These are phyloP conservation scores for Ruellia speciosa DNA, from an alignment of 305 asterid species.

Conservation along the genomic window DNA sequence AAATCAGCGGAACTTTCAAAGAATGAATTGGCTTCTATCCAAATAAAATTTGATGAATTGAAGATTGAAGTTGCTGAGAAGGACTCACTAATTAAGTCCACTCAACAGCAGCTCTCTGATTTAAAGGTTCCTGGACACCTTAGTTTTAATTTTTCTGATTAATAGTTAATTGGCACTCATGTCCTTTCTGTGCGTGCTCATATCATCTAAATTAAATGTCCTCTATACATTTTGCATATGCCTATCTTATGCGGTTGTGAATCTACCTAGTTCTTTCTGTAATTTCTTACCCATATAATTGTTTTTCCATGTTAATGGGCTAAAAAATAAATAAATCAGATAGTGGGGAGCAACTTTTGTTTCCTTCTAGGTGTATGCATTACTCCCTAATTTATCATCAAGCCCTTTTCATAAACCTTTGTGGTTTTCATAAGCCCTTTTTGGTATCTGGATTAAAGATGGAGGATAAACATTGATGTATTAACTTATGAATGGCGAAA, in stretches of 20 bases:
- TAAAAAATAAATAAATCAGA: background rate
- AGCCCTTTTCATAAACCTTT: background rate
- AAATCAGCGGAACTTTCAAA: slow-evolving; percentile 56
- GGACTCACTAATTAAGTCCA: slow-evolving; percentile 54
- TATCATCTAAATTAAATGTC: background rate
- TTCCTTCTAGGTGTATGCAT: background rate
- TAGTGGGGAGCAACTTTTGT: background rate
- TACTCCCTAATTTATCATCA: background rate
- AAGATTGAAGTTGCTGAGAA: slow-evolving; percentile 55
- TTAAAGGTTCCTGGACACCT: slow-evolving; percentile 42
- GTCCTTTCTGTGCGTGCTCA: slow-evolving; percentile 3
- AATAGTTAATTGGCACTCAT: background rate
- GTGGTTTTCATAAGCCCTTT: background rate
- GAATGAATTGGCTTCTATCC: slow-evolving; percentile 47
- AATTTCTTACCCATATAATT: background rate
- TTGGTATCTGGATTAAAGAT: background rate
- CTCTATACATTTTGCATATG: background rate
- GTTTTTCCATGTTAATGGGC: background rate
- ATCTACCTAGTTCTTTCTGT: background rate
- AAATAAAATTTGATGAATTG: slow-evolving; percentile 42
- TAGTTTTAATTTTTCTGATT: background rate
- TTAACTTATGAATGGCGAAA: background rate
- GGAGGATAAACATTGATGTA: background rate
- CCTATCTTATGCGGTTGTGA: background rate
- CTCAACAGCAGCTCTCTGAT: slow-evolving; percentile 77